These are phyloP conservation scores for Stagonosporopsis cucurbitacearum DNA, from an alignment of 2,329 filamentous ascomycete genomes.

Conservation along the genomic window DNA sequence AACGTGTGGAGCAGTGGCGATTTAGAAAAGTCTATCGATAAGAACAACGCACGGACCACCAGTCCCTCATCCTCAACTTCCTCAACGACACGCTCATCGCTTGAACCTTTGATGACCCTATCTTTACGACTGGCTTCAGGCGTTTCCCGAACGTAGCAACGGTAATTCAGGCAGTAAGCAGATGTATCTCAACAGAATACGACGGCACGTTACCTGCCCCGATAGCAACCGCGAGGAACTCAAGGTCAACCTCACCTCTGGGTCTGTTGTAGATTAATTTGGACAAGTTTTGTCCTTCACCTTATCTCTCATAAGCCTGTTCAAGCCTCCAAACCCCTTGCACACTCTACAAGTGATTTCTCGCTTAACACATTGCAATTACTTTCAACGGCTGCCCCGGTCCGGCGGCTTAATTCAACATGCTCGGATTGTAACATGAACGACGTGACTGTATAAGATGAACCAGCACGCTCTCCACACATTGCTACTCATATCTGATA, in stretches of 20 bases:
- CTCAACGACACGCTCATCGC: not conserved
- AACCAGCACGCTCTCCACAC: not conserved
- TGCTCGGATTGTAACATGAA: not conserved
- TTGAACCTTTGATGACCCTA: not conserved
- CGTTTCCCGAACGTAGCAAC: not conserved
- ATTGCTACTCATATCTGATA: not conserved
- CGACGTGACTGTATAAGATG: slow-evolving; percentile 3
- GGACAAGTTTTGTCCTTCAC: not conserved
- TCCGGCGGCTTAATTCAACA: slow-evolving; percentile 8
- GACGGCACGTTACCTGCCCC: too few species aligned
- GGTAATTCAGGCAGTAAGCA: not conserved
- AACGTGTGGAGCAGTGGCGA: slow-evolving; percentile 14
- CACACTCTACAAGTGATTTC: not conserved
- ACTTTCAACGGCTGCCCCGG: slow-evolving; percentile 14
- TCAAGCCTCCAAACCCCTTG: not conserved
- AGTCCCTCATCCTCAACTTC: not conserved
- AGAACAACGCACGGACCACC: not conserved
- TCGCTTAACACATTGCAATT: slow-evolving; percentile 20
- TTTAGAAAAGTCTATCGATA: slow-evolving; percentile 19
- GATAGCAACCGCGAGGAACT: too few species aligned
- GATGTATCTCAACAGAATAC: too few species aligned
- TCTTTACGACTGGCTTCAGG: not conserved
- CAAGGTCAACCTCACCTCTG: not conserved
- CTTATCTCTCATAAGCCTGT: not conserved
- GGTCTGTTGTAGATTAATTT: not conserved